phyloP scores from a whole-genome alignment of 2,329 filamentous ascomycete genomes.

The Xylariales sp. region DNA sequence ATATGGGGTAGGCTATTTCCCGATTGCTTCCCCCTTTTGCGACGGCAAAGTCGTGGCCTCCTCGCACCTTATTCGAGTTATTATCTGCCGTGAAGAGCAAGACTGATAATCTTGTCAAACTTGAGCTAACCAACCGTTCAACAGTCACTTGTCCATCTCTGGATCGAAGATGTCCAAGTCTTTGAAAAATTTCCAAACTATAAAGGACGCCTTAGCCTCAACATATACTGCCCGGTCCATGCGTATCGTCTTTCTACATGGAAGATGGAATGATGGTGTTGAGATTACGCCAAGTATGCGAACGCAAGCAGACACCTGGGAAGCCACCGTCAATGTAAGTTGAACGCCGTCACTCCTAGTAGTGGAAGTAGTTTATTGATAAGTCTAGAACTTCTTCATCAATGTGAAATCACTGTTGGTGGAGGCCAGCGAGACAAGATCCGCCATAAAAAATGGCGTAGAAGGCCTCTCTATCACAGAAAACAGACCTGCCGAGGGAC shows the following conservation, averaged over 20 bases:
- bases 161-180: slow-evolving; percentile 97
- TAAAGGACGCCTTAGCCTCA: slow-evolving; percentile 79
- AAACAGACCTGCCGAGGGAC: slow-evolving; percentile 46
- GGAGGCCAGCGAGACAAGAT: slow-evolving; percentile 54
- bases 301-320: slow-evolving; percentile 80
- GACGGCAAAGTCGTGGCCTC: not conserved
- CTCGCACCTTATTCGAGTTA: not conserved
- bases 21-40: not conserved
- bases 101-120: not conserved
- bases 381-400: slow-evolving; percentile 66
- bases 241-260: slow-evolving; percentile 87
- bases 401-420: slow-evolving; percentile 66
- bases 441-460: slow-evolving; percentile 45
- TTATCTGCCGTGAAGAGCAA: not conserved
- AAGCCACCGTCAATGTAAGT: slow-evolving; percentile 76
- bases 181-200: slow-evolving; percentile 95
- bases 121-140: not conserved
- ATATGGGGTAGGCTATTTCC: slow-evolving; percentile 73
- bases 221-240: slow-evolving; percentile 82
- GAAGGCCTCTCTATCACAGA: slow-evolving; percentile 55
- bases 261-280: slow-evolving; percentile 89
- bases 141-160: slow-evolving; percentile 79
- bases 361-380: slow-evolving; percentile 17
- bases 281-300: slow-evolving; percentile 90
- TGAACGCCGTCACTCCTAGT: not conserved